Percentiles rank a stretch among this genome's conserved stretches.
These are phyloP conservation scores for Mediolabrus comicus DNA, from an alignment of 108 stramenopile species.

Conservation along the genomic window DNA sequence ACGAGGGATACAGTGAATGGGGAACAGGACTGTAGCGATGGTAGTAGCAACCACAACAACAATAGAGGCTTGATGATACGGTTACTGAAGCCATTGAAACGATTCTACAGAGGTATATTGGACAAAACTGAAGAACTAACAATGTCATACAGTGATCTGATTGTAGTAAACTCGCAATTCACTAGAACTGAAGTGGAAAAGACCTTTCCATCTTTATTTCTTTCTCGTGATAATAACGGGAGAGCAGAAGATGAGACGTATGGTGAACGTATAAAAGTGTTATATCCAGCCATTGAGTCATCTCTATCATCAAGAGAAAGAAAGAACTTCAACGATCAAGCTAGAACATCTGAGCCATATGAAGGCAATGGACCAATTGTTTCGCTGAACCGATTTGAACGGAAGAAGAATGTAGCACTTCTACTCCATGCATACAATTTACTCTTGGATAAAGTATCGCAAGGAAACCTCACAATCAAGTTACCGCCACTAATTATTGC, in stretches of 20 bases:
- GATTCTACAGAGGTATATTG: conserved; percentile 56
- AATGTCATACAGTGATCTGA: conserved; percentile 75
- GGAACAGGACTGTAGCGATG: conserved; percentile 19
- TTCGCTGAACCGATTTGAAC: conserved; percentile 94
- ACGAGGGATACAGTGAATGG: conserved; percentile 66
- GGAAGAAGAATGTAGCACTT: conserved; percentile 95
- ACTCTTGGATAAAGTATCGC: conserved; percentile 14
- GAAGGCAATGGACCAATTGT: conserved; percentile 60
- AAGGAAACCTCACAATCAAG: neutral
- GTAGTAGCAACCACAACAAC: conserved; percentile 7
- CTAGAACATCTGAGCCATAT: conserved; percentile 13
- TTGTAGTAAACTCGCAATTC: conserved; percentile 94
- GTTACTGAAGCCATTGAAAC: conserved; percentile 26
- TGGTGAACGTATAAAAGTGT: conserved; percentile 49
- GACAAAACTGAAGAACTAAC: conserved; percentile 82
- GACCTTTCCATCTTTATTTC: conserved; percentile 66
- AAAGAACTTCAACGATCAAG: conserved; percentile 1
- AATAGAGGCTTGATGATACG: conserved; percentile 21
- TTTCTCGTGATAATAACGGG: neutral
- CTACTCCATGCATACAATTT: conserved; percentile 59
- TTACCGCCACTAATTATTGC: conserved; percentile 80
- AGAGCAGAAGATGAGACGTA: neutral
- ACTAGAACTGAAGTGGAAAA: conserved; percentile 76
- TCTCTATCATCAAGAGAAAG: conserved; percentile 27
- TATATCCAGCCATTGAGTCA: conserved; percentile 86